Evolutionary conservation across 352 stramenopile genomes (phyloP).

Genomic region (Phytophthora cactorum): DNA sequence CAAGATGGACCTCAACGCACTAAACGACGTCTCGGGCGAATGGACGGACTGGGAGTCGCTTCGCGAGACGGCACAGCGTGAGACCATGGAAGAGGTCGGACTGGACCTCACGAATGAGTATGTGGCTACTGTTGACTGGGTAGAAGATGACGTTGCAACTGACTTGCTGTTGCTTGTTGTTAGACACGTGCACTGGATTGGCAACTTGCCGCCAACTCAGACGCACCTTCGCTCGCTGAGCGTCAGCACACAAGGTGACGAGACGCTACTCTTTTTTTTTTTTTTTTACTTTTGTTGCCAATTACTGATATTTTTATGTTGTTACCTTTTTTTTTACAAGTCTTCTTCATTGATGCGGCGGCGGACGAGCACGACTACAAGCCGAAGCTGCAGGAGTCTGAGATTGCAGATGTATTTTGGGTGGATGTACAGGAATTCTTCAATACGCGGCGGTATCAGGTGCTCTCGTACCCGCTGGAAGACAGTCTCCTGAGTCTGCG

Average conservation of each 20-base stretch:
- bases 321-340: constrained; percentile 29
- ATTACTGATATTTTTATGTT: constrained; percentile 9
- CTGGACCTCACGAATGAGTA: constrained; percentile 67
- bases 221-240: constrained; percentile 69
- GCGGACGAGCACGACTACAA: constrained; percentile 56
- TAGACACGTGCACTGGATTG: constrained; percentile 77
- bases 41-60: constrained; percentile 70
- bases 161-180: constrained; percentile 12
- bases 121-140: constrained; percentile 13
- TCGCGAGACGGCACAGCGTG: constrained; percentile 71
- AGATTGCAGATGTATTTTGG: constrained; percentile 86
- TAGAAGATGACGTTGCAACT: constrained; percentile 9
- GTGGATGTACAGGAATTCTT: constrained; percentile 83
- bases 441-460: constrained; percentile 59
- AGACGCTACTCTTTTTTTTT: neutral
- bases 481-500: constrained; percentile 56
- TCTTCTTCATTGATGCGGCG: constrained; percentile 74
- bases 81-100: constrained; percentile 86
- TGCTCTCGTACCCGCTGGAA: constrained; percentile 64
- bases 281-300: neutral
- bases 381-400: constrained; percentile 59
- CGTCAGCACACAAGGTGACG: constrained; percentile 71
- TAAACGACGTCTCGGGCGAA: constrained; percentile 37
- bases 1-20: constrained; percentile 34
- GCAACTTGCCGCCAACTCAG: constrained; percentile 57